These are phyloP conservation scores for Cladosporium sp. DNA, from an alignment of 2,329 filamentous ascomycete genomes.

Conservation along the genomic window DNA sequence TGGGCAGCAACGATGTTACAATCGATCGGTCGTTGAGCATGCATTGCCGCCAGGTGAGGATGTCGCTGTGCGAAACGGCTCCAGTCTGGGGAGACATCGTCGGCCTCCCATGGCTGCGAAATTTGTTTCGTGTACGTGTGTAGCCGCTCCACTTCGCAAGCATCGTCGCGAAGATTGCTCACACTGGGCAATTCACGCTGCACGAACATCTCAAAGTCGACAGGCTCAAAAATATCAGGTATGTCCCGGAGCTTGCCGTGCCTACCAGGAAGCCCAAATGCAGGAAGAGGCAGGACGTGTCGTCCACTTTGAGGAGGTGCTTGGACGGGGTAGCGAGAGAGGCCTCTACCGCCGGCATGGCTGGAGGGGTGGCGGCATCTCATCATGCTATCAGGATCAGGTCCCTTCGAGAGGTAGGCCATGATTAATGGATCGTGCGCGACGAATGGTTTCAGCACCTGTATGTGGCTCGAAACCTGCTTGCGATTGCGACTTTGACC, in stretches of 20 bases:
- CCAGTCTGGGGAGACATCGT: slow-evolving; percentile 37
- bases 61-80: slow-evolving; percentile 37
- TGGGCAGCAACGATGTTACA: slow-evolving; percentile 44
- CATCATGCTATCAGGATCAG: slow-evolving; percentile 19
- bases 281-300: slow-evolving; percentile 8
- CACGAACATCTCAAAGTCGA: slow-evolving; percentile 45
- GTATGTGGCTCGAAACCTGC: slow-evolving; percentile 65
- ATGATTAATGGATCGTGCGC: slow-evolving; percentile 52
- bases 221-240: slow-evolving; percentile 31
- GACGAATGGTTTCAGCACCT: slow-evolving; percentile 60
- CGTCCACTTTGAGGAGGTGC: slow-evolving; percentile 17
- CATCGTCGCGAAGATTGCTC: slow-evolving; percentile 10
- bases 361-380: slow-evolving; percentile 13
- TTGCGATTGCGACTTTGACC: slow-evolving; percentile 56
- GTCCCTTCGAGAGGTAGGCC: slow-evolving; percentile 40
- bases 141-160: slow-evolving; percentile 29
- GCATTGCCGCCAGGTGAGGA: slow-evolving; percentile 30
- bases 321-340: slow-evolving; percentile 27
- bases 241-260: slow-evolving; percentile 5
- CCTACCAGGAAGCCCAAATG: not conserved
- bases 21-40: slow-evolving; percentile 28
- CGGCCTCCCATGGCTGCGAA: slow-evolving; percentile 31
- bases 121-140: slow-evolving; percentile 43
- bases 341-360: slow-evolving; percentile 23
- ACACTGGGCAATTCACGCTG: slow-evolving; percentile 31